phyloP scores from a whole-genome alignment of 257 asterid species.

The Leonotis leonurus region DNA sequence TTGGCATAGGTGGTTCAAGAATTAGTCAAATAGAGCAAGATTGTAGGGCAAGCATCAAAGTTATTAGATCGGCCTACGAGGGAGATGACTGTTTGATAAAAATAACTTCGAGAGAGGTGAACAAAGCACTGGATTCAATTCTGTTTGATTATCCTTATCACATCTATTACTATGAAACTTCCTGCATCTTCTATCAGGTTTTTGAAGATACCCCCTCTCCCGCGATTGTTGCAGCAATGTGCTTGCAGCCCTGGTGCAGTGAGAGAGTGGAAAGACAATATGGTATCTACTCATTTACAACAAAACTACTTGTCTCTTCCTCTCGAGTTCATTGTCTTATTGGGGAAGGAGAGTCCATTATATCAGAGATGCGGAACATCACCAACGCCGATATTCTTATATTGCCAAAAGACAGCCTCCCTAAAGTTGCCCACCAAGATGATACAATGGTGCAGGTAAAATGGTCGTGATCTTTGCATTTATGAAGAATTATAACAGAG shows the following conservation, averaged over 20 bases:
- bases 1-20: constrained; percentile 81
- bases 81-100: constrained; percentile 82
- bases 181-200: constrained; percentile 30
- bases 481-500: neutral
- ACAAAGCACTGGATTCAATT: constrained; percentile 2
- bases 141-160: neutral
- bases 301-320: constrained; percentile 75
- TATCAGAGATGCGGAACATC: constrained; percentile 83
- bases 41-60: constrained; percentile 77
- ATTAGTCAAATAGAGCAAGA: constrained; percentile 93
- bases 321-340: constrained; percentile 86
- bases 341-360: constrained; percentile 95
- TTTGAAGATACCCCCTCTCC: constrained; percentile 78
- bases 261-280: constrained; percentile 90
- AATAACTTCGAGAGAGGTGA: constrained; percentile 76
- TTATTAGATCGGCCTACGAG: constrained; percentile 69
- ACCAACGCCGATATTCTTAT: constrained; percentile 85
- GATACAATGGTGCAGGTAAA: constrained; percentile 99
- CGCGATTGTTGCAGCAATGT: constrained; percentile 79
- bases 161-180: constrained; percentile 8
- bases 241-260: constrained; percentile 94
- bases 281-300: constrained; percentile 73
- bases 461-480: neutral
- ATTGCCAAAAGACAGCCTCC: constrained; percentile 78
- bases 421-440: constrained; percentile 86